Evolutionary conservation across 768 basidiomycete genomes (phyloP).

Genomic region (Amyloporia xantha): DNA sequence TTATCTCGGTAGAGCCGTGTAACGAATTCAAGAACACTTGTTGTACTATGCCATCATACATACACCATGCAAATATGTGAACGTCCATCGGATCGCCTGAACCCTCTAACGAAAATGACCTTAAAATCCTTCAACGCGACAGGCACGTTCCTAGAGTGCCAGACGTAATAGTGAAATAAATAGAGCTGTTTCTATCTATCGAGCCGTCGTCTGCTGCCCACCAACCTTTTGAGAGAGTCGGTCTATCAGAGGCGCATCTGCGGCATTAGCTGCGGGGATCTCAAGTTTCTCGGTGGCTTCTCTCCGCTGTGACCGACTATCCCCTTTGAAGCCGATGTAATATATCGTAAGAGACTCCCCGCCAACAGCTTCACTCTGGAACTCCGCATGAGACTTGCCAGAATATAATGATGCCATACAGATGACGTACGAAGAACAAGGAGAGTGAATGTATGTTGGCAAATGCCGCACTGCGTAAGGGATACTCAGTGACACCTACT

Average conservation of each 20-base stretch:
- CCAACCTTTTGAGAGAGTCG: constrained; percentile 49
- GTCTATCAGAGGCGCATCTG: constrained; percentile 64
- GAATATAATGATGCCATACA: constrained; percentile 1
- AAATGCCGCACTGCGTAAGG: constrained; percentile 69
- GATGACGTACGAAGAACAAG: constrained; percentile 66
- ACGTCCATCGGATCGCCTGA: too few relatives aligned
- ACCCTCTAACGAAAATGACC: too few relatives aligned
- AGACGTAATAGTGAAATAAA: too few relatives aligned
- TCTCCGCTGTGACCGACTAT: constrained; percentile 45
- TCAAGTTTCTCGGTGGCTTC: constrained; percentile 60
- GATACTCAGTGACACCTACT: constrained; percentile 65
- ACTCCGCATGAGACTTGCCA: background rate
- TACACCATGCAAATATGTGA: constrained; percentile 8
- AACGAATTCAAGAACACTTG: constrained; percentile 4
- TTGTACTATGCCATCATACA: constrained; percentile 7
- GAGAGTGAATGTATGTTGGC: constrained; percentile 67
- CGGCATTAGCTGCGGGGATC: constrained; percentile 75
- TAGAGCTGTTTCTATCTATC: too few relatives aligned
- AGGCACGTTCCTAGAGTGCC: too few relatives aligned
- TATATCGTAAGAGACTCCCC: constrained; percentile 63
- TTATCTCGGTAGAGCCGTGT: constrained; percentile 27
- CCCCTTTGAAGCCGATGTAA: constrained; percentile 81
- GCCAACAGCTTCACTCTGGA: constrained; percentile 60
- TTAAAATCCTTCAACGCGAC: too few relatives aligned
- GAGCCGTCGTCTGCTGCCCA: constrained; percentile 59